Conservation (phyloP, 2,329 filamentous ascomycete species). For the Didymellaceae sp. region DNA sequence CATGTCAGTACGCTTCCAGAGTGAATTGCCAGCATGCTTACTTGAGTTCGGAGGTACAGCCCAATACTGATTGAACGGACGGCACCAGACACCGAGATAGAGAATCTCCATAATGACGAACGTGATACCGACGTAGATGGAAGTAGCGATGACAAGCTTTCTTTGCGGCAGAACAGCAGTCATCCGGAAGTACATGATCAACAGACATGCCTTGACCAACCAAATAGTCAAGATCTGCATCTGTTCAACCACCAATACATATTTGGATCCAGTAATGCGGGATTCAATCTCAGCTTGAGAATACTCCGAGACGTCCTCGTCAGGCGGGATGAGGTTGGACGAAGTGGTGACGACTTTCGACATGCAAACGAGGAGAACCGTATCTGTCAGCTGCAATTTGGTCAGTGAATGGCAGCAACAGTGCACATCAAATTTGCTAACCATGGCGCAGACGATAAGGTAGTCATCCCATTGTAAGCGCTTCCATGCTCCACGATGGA, state of each 20-base stretch:
- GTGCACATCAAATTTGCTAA: conserved; percentile 15
- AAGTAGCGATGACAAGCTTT: conserved; percentile 51
- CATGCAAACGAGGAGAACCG: conserved; percentile 43
- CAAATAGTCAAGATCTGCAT: conserved; percentile 60
- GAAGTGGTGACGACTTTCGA: conserved; percentile 39
- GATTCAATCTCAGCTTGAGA: conserved; percentile 47
- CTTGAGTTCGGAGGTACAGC: conserved; percentile 52
- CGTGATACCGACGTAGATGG: conserved; percentile 53
- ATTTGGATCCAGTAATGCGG: conserved; percentile 61
- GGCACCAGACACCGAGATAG: conserved; percentile 63
- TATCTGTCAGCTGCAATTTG: conserved; percentile 37
- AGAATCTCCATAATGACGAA: conserved; percentile 58
- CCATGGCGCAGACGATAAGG: conserved; percentile 45
- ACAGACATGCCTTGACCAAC: conserved; percentile 61
- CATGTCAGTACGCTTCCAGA: neutral
- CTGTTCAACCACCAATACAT: conserved; percentile 61
- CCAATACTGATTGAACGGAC: conserved; percentile 61
- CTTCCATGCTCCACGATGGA: conserved; percentile 43
- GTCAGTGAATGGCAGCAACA: conserved; percentile 9
- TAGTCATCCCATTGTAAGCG: conserved; percentile 45
- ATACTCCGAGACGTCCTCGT: conserved; percentile 39
- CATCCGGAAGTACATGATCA: conserved; percentile 61
- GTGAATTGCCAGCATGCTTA: conserved; percentile 11
- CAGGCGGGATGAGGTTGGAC: conserved; percentile 47
- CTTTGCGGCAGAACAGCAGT: conserved; percentile 49